Evolutionary conservation across 331 rosid genomes (phyloP), one percentile per base, ranked within the genome.

Genomic region (Prunus yedoensis): DNA sequence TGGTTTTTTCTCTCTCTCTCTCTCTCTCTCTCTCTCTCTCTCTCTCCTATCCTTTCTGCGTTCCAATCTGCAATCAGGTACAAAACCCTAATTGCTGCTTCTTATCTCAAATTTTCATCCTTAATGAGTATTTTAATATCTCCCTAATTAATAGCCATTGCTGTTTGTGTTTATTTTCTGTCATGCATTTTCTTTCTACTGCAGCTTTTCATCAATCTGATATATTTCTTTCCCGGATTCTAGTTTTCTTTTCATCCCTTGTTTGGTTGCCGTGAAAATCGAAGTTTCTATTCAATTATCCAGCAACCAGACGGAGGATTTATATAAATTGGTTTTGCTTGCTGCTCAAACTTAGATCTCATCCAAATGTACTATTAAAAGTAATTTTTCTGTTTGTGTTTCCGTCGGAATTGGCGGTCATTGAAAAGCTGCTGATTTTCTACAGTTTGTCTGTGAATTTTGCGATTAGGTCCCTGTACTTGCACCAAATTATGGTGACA

Each of bases 21-120:
- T 46, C 8, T 35, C 25, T 17, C 46, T n/a, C n/a, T n/a, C n/a
- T n/a, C n/a, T n/a, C n/a, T n/a, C n/a, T n/a, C n/a, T n/a, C n/a
- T n/a, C n/a, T n/a, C 58, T 45, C 47, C 68, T 18, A 60, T 59
- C 68, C 46, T 73, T 28, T 61, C 77, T 58, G 17, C 68, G n/a
- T 23, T 45, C 45, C 68, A 58, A 9, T 45, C 77, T 60, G 30
- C 38, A 45, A 73, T 59, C 68, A 59, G 77, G 77, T 73, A 60
- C 68, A 17, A 73, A 59, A 14, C 35, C 51, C 74, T 69, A 28
- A 50, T 5, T 6, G 6, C 74, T 1, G 18, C 20, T 11, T 17
- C 74, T 69, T 17, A 6, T 50, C 3, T 14, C 74, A 18, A 17
- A 18, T 14, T 63, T 9, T 5, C 41, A 35, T 5, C 41, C 8